phyloP scores from a whole-genome alignment of 2,329 filamentous ascomycete species.

The Ophiognomonia clavigignenti-juglandacearum region DNA sequence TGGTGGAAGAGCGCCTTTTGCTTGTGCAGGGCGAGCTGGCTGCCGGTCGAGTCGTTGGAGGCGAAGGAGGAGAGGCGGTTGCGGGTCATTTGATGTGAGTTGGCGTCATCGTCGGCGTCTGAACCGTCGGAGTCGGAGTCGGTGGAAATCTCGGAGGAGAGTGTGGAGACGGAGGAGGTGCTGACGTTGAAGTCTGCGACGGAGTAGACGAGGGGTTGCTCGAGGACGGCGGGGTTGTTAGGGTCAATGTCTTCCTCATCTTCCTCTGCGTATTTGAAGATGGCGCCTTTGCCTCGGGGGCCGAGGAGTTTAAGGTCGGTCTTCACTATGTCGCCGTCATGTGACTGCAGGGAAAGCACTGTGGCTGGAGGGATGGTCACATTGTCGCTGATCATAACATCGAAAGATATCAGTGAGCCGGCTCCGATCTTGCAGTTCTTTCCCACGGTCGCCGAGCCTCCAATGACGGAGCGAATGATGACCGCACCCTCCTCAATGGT shows the following conservation, averaged over 20 bases:
- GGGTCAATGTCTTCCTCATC: slow-evolving; percentile 39
- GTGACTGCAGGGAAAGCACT: slow-evolving; percentile 33
- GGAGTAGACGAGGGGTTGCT: slow-evolving; percentile 51
- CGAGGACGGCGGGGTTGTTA: slow-evolving; percentile 45
- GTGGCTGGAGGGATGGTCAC: slow-evolving; percentile 36
- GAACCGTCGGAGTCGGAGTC: slow-evolving; percentile 56
- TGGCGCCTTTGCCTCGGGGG: slow-evolving; percentile 43
- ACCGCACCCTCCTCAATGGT: slow-evolving; percentile 70
- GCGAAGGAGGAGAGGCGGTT: slow-evolving; percentile 67
- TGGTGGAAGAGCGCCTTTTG: slow-evolving; percentile 59
- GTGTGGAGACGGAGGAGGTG: slow-evolving; percentile 50
- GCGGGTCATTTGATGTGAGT: slow-evolving; percentile 29
- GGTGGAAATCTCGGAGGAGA: slow-evolving; percentile 58
- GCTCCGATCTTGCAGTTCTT: slow-evolving; percentile 62
- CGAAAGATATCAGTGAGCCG: slow-evolving; percentile 76
- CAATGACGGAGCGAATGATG: slow-evolving; percentile 71
- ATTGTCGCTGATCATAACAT: slow-evolving; percentile 65
- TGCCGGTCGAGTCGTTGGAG: slow-evolving; percentile 59
- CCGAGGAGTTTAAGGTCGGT: slow-evolving; percentile 45
- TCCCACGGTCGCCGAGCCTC: slow-evolving; percentile 66
- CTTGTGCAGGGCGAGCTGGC: slow-evolving; percentile 31
- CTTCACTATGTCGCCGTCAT: slow-evolving; percentile 31
- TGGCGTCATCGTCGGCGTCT: slow-evolving; percentile 47
- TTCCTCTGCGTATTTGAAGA: slow-evolving; percentile 43
- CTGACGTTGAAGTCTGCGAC: slow-evolving; percentile 49